Evolutionary conservation across 305 asterid species (phyloP).

Genomic region (Withania somnifera): DNA sequence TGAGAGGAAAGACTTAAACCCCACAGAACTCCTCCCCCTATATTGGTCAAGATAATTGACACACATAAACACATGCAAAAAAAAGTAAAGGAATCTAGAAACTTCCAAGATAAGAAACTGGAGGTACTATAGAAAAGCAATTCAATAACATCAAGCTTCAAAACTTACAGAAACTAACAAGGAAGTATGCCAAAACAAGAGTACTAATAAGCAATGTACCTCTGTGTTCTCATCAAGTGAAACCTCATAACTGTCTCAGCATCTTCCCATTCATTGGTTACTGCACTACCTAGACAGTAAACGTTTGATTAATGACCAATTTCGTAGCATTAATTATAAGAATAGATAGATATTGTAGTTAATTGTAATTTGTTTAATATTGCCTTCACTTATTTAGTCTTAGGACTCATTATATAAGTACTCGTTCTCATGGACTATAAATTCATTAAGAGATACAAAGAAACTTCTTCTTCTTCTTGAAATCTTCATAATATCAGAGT

Average conservation of each 20-base stretch:
- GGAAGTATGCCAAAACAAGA: neutral
- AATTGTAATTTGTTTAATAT: neutral
- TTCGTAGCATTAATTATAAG: neutral
- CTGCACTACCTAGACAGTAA: constrained; percentile 45
- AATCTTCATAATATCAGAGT: neutral
- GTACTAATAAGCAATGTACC: constrained; percentile 15
- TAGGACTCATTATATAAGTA: neutral
- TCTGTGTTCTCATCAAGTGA: constrained; percentile 23
- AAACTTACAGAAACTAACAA: neutral
- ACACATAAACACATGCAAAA: neutral
- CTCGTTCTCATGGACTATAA: neutral
- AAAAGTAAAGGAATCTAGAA: neutral
- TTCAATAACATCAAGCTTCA: neutral
- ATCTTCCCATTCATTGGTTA: constrained; percentile 32
- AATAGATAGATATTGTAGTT: neutral
- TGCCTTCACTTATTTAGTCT: neutral
- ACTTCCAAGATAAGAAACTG: neutral
- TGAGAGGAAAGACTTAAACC: neutral
- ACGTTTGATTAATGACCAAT: neutral
- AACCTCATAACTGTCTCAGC: constrained; percentile 21
- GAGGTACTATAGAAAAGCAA: neutral
- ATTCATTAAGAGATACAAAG: neutral
- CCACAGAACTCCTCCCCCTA: neutral
- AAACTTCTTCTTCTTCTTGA: neutral
- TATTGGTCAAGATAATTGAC: neutral